Base-by-base conservation (phyloP, 1,284 basidiomycete species). In the Tausonia pullulans region DNA sequence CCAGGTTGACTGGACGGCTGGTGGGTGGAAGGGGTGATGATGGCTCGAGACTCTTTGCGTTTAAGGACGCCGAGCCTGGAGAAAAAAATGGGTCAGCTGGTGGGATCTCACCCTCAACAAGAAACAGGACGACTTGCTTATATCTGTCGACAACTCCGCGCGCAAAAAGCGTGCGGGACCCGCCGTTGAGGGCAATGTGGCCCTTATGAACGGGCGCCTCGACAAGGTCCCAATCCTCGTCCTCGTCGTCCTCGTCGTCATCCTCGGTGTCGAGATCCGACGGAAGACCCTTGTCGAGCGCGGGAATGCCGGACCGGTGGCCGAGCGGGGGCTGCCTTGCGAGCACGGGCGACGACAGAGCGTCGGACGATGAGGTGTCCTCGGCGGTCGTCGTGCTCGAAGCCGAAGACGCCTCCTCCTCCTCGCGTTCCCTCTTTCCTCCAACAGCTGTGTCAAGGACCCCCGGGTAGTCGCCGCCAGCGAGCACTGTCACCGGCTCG, bases 141-240 rank as follows among this genome's bases (percentile, higher is more conserved):
- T 90, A 90, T 61, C 85, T 80, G 73, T 90, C 88, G 62, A 90
- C 87, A 52, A 89, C 87, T 13, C 88, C 88, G 45, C 87, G 83
- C 50, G 88, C 87, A 72, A 90, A 90, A 58, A 90, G 78, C 72
- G 85, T 90, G 71, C 84, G 84, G 49, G 83, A 77, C 14, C 58
- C 58, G 9, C 87, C 88, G 69, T 90, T 90, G 64, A 83, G 80
- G 67, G 90, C 88, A 72, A 89, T 87, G 16, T 83, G 83, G 69
- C 86, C 86, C 13, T 77, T 83, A 8, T 44, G 55, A 7, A 40
- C 55, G 1, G 73, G 73, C 50, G 82, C 82, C 70, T 90, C 88
- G 65, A 91, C 81, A 67, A 91, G 83, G 80, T 90, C 89, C 89
- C 88, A 91, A 67, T 90, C 88, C 60, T 57, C 55, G 62, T 88